Base-by-base conservation (phyloP, 2,329 filamentous ascomycete species). In the Alternaria brassicae region DNA sequence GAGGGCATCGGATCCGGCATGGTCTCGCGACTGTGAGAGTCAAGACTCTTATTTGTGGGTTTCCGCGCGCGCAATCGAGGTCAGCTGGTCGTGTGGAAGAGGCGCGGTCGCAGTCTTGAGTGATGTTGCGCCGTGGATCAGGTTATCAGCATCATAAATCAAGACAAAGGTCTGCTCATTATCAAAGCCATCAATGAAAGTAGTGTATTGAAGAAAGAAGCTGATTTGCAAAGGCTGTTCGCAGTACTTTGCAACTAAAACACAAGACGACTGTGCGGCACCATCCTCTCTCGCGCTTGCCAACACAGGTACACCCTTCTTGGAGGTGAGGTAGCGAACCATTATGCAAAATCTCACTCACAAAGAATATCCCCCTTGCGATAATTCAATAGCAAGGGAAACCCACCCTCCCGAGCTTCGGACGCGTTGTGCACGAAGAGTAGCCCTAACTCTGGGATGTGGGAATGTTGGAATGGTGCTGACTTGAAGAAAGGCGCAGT, bases 321-420 rank as follows among this genome's bases (percentile, higher is more conserved):
- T 67, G 32, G 48, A 34, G 10, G 61, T 37, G 44, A 60, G 58
- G 3, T 52, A 48, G 23, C 41, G 39, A 28, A 39, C 44, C 51
- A 58, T 58, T 36, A 30, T 58, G 41, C 8, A 50, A 40, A 25
- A 50, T 48, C 54, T 42, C 30, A 62, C 58, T 63, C 21, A 63
- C 60, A 47, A 47, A 7, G 7, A 8, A 47, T 48, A 41, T 34
- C 54, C 62, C 66, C 52, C 36, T 49, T 56, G 56, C 53, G 25
- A 19, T 41, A 10, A 13, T 4, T 39, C 53, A 30, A 42, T 6
- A 39, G 50, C 51, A 56, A 62, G 25, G 25, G 50, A 58, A 60
- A 56, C 55, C 63, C 61, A 45, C 65, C 63, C 61, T 39, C 63
- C 61, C 60, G 53, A 57, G 63, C 63, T 68, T 66, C 58, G 19